phyloP scores from a whole-genome alignment of 192 early-diverging fungal species.

The Coemansia sp. region DNA sequence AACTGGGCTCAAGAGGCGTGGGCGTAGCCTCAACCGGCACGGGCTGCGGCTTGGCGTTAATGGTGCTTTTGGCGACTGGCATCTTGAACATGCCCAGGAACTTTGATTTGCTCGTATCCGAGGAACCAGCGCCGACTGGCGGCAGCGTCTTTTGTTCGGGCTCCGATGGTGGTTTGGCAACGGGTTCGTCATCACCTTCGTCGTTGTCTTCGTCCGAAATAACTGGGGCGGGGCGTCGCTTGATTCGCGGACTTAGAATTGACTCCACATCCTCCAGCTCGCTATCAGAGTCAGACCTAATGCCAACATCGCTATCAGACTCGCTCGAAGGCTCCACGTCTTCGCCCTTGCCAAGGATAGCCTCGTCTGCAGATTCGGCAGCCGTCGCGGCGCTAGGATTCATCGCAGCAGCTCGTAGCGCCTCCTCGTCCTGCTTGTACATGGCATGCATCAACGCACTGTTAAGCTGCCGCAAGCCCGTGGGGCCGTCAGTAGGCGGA shows the following conservation, averaged over 20 bases:
- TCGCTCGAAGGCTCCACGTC: not conserved
- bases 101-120: conserved; percentile 21
- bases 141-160: not conserved
- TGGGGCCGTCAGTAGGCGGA: conserved; percentile 19
- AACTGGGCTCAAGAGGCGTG: not conserved
- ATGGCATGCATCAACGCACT: conserved; percentile 30
- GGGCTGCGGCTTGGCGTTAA: not conserved
- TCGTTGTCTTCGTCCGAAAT: conserved; percentile 32
- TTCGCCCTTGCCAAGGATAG: not conserved
- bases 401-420: not conserved
- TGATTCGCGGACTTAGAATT: not conserved
- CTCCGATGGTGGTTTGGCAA: not conserved
- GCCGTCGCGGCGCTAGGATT: not conserved
- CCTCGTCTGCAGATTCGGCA: not conserved
- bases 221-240: conserved; percentile 1
- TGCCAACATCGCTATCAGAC: conserved; percentile 2
- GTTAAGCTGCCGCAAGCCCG: conserved; percentile 31
- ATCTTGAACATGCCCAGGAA: conserved; percentile 49
- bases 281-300: not conserved
- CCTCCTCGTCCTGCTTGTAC: conserved; percentile 20
- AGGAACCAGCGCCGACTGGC: not conserved
- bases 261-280: not conserved
- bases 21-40: not conserved
- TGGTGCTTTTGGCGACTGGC: conserved; percentile 9
- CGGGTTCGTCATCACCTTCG: not conserved